phyloP scores from a whole-genome alignment of 2,329 filamentous ascomycete species.

The Scedosporium apiospermum region DNA sequence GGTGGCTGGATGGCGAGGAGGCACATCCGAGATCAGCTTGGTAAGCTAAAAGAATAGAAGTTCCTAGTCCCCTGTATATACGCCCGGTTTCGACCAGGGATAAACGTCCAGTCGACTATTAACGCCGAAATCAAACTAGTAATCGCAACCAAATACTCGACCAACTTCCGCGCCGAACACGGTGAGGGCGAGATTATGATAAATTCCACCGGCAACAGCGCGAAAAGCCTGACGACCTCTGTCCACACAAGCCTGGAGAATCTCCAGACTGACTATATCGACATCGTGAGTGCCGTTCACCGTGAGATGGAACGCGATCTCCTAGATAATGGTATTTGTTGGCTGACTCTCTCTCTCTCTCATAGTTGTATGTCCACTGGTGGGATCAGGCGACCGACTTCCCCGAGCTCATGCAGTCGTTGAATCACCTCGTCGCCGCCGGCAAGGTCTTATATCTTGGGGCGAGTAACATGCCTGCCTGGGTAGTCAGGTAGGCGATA shows the following conservation, averaged over 20 bases:
- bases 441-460: slow-evolving; percentile 22
- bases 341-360: too few relatives aligned
- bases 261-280: slow-evolving; percentile 60
- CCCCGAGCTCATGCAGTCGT: slow-evolving; percentile 17
- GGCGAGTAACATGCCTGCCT: slow-evolving; percentile 20
- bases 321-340: background rate
- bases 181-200: slow-evolving; percentile 33
- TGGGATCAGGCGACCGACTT: slow-evolving; percentile 17
- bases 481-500: slow-evolving; percentile 15
- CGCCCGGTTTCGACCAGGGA: background rate
- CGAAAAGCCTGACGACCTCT: slow-evolving; percentile 50
- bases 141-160: slow-evolving; percentile 61
- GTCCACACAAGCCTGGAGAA: slow-evolving; percentile 48
- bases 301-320: background rate
- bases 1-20: slow-evolving; percentile 62
- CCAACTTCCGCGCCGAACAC: slow-evolving; percentile 38
- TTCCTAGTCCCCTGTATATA: background rate
- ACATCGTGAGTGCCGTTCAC: slow-evolving; percentile 34
- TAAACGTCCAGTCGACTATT: too few relatives aligned
- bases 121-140: slow-evolving; percentile 28
- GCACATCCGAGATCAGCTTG: slow-evolving; percentile 55
- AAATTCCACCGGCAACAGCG: slow-evolving; percentile 49
- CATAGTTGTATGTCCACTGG: slow-evolving; percentile 18
- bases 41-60: slow-evolving; percentile 20
- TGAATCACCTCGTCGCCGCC: slow-evolving; percentile 15